Evolutionary conservation across 129 eudicot genomes (phyloP).

Genomic region (Arctium lappa): DNA sequence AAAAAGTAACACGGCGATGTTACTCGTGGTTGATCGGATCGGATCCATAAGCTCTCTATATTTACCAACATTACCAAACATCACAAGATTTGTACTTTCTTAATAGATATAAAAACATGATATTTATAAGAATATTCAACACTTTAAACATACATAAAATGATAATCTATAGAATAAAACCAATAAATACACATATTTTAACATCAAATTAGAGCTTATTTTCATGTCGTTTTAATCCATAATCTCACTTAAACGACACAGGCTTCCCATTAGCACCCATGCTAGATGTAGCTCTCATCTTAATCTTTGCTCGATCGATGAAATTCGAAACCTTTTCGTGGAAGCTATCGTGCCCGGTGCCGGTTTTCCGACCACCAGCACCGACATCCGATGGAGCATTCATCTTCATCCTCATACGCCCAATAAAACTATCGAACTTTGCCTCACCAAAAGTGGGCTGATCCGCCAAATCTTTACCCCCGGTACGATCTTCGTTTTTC

Average conservation of each 20-base stretch:
- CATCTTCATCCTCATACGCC: slow-evolving; percentile 45
- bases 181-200: slow-evolving; percentile 10
- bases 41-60: background rate
- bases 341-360: slow-evolving; percentile 45
- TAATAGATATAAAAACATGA: background rate
- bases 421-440: slow-evolving; percentile 39
- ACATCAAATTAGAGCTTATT: slow-evolving; percentile 8
- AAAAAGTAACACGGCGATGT: background rate
- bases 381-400: slow-evolving; percentile 33
- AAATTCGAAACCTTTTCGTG: slow-evolving; percentile 56
- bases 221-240: slow-evolving; percentile 8
- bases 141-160: slow-evolving; percentile 6
- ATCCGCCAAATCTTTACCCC: slow-evolving; percentile 16
- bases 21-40: background rate
- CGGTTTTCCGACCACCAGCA: slow-evolving; percentile 14
- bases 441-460: slow-evolving; percentile 23
- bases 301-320: slow-evolving; percentile 43
- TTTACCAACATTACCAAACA: background rate
- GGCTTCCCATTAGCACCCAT: slow-evolving; percentile 25
- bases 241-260: slow-evolving; percentile 11
- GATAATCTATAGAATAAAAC: background rate
- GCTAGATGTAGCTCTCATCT: slow-evolving; percentile 40
- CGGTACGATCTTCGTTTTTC: background rate
- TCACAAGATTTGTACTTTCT: background rate
- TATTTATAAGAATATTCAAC: background rate